Evolutionary conservation across 1,284 basidiomycete species (phyloP).

Genomic region (Ustilago shanxiensis): DNA sequence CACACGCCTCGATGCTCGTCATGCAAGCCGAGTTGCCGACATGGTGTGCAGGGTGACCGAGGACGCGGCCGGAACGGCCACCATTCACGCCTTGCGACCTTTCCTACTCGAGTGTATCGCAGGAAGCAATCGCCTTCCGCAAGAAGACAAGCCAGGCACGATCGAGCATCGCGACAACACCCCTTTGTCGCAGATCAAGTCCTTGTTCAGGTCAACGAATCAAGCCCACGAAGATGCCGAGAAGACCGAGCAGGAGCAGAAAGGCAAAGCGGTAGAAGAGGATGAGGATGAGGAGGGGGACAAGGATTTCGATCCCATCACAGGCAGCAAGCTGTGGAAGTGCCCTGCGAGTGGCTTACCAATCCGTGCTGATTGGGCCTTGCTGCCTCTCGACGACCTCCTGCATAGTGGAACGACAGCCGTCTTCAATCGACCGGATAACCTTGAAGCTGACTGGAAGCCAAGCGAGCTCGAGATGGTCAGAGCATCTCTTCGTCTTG

Average conservation of each 20-base stretch:
- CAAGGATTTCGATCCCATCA: slow-evolving; percentile 58
- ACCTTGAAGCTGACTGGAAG: slow-evolving; percentile 81
- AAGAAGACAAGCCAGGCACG: background rate
- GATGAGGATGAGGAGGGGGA: slow-evolving; percentile 34
- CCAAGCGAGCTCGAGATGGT: slow-evolving; percentile 84
- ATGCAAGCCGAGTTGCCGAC: slow-evolving; percentile 22
- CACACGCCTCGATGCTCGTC: slow-evolving; percentile 30
- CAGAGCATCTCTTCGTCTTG: slow-evolving; percentile 77
- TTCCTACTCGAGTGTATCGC: slow-evolving; percentile 31
- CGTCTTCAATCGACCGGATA: slow-evolving; percentile 76
- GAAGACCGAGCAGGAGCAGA: slow-evolving; percentile 54
- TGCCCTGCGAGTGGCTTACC: slow-evolving; percentile 75
- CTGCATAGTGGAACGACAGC: slow-evolving; percentile 71
- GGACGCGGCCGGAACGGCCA: slow-evolving; percentile 3
- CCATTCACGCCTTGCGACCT: slow-evolving; percentile 15
- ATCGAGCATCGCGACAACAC: slow-evolving; percentile 9
- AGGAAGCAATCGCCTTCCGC: slow-evolving; percentile 23
- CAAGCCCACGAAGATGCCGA: slow-evolving; percentile 9
- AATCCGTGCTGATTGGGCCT: slow-evolving; percentile 79
- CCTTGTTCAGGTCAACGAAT: slow-evolving; percentile 22
- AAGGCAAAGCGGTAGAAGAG: slow-evolving; percentile 53
- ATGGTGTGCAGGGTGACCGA: slow-evolving; percentile 13
- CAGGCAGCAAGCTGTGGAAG: slow-evolving; percentile 71
- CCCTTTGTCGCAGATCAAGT: slow-evolving; percentile 25
- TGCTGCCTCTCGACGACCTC: slow-evolving; percentile 82